These are phyloP conservation scores for Agaricus sinodeliciosus DNA, from an alignment of 768 basidiomycete species.

Conservation along the genomic window DNA sequence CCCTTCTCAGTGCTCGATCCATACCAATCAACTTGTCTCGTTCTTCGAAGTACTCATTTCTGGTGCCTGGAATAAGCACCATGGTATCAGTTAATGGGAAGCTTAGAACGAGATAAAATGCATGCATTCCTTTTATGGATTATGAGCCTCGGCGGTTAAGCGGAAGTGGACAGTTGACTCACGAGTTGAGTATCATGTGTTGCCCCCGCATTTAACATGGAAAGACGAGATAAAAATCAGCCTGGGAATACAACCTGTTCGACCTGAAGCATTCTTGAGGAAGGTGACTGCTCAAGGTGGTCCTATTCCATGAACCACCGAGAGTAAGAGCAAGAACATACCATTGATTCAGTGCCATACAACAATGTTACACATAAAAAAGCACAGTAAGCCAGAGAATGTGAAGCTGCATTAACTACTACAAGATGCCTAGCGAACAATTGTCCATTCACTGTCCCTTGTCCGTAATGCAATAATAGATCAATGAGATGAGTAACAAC, in stretches of 20 bases:
- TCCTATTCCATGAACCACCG: too few species aligned
- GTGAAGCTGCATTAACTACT: conserved; percentile 29
- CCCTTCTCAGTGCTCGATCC: conserved; percentile 49
- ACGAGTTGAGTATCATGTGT: too few species aligned
- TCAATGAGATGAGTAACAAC: not conserved
- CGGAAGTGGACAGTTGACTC: too few species aligned
- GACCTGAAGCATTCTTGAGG: too few species aligned
- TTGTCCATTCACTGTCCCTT: conserved; percentile 51
- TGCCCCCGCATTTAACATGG: too few species aligned
- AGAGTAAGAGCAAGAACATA: too few species aligned
- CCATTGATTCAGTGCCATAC: not conserved
- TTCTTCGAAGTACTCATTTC: conserved; percentile 22
- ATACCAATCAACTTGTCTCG: conserved; percentile 29
- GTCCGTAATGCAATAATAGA: conserved; percentile 24
- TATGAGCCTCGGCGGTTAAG: too few species aligned
- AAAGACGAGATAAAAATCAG: too few species aligned
- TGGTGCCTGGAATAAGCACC: not conserved
- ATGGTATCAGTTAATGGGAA: not conserved
- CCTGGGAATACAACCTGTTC: too few species aligned
- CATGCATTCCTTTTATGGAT: not conserved
- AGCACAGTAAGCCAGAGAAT: conserved; percentile 2
- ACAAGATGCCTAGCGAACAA: conserved; percentile 33
- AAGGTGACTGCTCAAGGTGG: too few species aligned
- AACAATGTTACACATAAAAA: conserved; percentile 28
- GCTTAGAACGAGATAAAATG: not conserved